phyloP scores from a whole-genome alignment of 1,139 yeast species.

The Geotrichum histeridarum region DNA sequence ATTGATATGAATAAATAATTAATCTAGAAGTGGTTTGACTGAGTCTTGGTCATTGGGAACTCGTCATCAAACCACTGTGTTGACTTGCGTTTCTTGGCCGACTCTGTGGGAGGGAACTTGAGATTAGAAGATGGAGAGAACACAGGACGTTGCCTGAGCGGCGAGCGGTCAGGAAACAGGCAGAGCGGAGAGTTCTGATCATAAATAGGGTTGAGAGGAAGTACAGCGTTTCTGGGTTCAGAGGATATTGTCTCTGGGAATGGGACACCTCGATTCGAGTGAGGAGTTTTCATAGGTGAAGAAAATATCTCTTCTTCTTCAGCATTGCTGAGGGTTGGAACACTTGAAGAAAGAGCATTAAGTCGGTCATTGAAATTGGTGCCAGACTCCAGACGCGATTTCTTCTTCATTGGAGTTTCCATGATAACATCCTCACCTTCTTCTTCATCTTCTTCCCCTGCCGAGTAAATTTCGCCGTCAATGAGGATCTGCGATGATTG shows the following conservation, averaged over 20 bases:
- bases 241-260: not conserved
- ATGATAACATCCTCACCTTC: slow-evolving; percentile 7
- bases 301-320: slow-evolving; percentile 13
- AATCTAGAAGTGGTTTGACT: slow-evolving; percentile 1
- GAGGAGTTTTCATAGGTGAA: slow-evolving; percentile 13
- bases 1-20: not conserved
- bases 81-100: slow-evolving; percentile 9
- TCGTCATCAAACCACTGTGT: slow-evolving; percentile 17
- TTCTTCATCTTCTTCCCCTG: slow-evolving; percentile 1
- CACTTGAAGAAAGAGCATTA: not conserved
- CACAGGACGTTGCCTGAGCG: not conserved
- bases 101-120: not conserved
- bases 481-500: slow-evolving; percentile 6
- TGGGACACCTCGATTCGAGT: not conserved
- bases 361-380: slow-evolving; percentile 2
- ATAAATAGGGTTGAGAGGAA: slow-evolving; percentile 10
- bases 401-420: slow-evolving; percentile 17
- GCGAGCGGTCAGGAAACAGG: slow-evolving; percentile 10
- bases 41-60: slow-evolving; percentile 14
- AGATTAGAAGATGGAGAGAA: not conserved
- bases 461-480: slow-evolving; percentile 15
- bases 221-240: not conserved
- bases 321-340: not conserved
- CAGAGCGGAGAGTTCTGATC: slow-evolving; percentile 11
- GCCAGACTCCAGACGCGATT: not conserved